phyloP scores from a whole-genome alignment of 805 yeast species.

The Blastobotrys chiropterorum region DNA sequence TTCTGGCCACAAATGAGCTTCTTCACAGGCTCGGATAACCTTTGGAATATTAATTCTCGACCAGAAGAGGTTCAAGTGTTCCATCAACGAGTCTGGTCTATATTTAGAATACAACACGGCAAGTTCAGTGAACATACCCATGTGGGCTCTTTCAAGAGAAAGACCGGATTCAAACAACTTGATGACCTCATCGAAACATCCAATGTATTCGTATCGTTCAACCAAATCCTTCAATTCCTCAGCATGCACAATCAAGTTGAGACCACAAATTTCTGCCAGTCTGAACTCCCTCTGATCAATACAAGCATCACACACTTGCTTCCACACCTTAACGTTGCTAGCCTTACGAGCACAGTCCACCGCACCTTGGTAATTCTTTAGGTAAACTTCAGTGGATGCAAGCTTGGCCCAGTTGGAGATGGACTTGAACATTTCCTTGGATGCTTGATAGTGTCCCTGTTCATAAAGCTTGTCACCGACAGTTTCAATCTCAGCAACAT shows the following conservation, averaged over 20 bases:
- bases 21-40: conserved; percentile 89
- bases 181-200: conserved; percentile 86
- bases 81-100: conserved; percentile 85
- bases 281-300: conserved; percentile 91
- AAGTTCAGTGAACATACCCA: conserved; percentile 99
- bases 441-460: conserved; percentile 81
- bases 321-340: conserved; percentile 89
- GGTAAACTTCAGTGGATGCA: conserved; percentile 91
- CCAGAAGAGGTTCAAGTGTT: conserved; percentile 96
- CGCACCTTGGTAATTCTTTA: conserved; percentile 90
- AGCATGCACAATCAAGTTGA: conserved; percentile 93
- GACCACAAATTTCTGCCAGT: conserved; percentile 96
- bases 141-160: conserved; percentile 96
- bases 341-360: conserved; percentile 99
- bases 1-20: conserved; percentile 94
- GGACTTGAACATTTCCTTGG: conserved; percentile 77
- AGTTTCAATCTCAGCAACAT: conserved; percentile 85
- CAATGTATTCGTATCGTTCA: conserved; percentile 76
- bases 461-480: conserved; percentile 90
- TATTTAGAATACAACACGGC: conserved; percentile 88
- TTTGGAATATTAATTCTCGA: conserved; percentile 96
- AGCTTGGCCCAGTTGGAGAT: conserved; percentile 92
- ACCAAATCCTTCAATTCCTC: conserved; percentile 93
- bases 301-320: conserved; percentile 95
- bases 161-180: conserved; percentile 92